Percentiles rank a stretch among this genome's conserved stretches.
These are phyloP conservation scores for Anaeramoeba flamelloides DNA, from an alignment of 78 protist genomes.

Conservation along the genomic window DNA sequence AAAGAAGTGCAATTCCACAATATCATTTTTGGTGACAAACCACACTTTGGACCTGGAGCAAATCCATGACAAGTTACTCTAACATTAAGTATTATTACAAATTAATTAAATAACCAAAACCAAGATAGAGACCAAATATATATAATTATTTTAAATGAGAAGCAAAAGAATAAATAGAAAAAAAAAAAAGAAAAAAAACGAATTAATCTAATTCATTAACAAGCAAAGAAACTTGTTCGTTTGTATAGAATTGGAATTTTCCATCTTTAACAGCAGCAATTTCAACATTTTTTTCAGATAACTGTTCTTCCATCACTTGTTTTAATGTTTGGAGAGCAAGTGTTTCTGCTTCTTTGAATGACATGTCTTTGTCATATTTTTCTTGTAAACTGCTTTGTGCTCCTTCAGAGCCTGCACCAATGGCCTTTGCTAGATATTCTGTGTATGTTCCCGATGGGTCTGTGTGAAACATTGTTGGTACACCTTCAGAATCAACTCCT, in stretches of 20 bases:
- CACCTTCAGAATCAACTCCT: slow-evolving; percentile 78
- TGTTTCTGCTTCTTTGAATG: slow-evolving; percentile 68
- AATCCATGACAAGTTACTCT: no score
- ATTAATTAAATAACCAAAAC: no score
- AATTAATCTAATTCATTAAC: no score
- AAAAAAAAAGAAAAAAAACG: no score
- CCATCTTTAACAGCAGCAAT: slow-evolving; percentile 47
- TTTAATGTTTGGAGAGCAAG: slow-evolving; percentile 66
- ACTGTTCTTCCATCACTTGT: slow-evolving; percentile 96
- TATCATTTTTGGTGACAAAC: no score
- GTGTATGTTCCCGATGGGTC: slow-evolving; percentile 87
- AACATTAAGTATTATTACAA: no score
- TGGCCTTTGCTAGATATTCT: slow-evolving; percentile 58
- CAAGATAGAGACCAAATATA: no score
- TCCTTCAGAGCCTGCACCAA: slow-evolving; percentile 91
- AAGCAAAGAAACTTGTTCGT: no score
- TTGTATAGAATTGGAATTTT: slow-evolving; percentile 34
- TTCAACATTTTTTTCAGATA: slow-evolving; percentile 60
- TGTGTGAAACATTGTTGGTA: slow-evolving; percentile 77
- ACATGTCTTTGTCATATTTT: slow-evolving; percentile 59
- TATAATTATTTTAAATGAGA: no score
- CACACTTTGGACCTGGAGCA: no score
- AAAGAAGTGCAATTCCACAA: no score
- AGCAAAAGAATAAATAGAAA: no score
- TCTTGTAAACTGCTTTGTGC: slow-evolving; percentile 83